Conservation (phyloP, 805 yeast species). For the Candida maris region DNA sequence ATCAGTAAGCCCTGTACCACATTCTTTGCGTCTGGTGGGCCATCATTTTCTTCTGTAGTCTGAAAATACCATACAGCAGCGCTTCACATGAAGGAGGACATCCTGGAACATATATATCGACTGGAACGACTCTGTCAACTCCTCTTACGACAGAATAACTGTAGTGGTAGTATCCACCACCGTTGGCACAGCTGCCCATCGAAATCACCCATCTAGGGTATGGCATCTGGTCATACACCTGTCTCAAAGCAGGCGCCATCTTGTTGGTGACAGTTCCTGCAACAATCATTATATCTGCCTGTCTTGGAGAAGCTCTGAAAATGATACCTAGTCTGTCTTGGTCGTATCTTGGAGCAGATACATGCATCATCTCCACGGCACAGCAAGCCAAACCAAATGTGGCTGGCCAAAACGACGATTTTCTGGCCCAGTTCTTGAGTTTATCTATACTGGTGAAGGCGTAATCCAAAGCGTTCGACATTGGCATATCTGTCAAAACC, state of each 20-base stretch:
- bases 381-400: constrained; percentile 91
- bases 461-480: constrained; percentile 64
- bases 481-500: constrained; percentile 60
- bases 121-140: constrained; percentile 84
- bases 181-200: constrained; percentile 93
- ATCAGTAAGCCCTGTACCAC: constrained; percentile 65
- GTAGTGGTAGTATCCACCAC: constrained; percentile 90
- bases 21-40: constrained; percentile 73
- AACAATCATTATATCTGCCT: constrained; percentile 86
- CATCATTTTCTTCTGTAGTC: constrained; percentile 87
- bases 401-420: constrained; percentile 90
- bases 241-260: constrained; percentile 92
- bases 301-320: constrained; percentile 93
- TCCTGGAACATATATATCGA: constrained; percentile 88
- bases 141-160: constrained; percentile 88
- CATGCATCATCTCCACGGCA: constrained; percentile 95
- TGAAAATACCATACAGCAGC: constrained; percentile 85
- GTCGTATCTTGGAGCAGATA: constrained; percentile 85
- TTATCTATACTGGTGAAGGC: constrained; percentile 79
- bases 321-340: constrained; percentile 90
- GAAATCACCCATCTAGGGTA: constrained; percentile 93
- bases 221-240: constrained; percentile 92
- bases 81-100: constrained; percentile 93
- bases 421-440: constrained; percentile 87
- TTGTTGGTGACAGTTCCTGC: constrained; percentile 90